Base-by-base conservation (phyloP, 2,329 filamentous ascomycete species). In the Apiospora marii region DNA sequence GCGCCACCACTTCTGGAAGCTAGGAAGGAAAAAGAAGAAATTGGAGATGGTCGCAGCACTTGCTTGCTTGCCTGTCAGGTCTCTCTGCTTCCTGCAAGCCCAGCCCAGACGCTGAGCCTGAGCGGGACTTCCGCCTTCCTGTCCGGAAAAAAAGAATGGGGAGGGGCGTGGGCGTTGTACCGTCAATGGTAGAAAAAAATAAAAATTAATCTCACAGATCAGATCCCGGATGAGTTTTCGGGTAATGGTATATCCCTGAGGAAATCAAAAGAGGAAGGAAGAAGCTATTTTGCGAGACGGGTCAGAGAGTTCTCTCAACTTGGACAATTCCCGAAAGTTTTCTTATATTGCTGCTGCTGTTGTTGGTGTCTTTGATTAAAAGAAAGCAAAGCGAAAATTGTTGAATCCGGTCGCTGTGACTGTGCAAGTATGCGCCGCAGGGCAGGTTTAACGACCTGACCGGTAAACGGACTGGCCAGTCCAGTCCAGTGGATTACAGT, bases 241-340 rank as follows among this genome's bases (percentile, higher is more conserved):
- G 58, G 30, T 64, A 64, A 64, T 64, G 58, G 58, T n/a, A 64
- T 64, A 64, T 41, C 58, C 58, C 58, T 37, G 53, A 16, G 27
- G 30, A 37, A 37, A 14, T 30, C 6, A 34, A 22, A 34, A 24
- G 6, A n/a, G n/a, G 53, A 19, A n/a, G 34, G 58, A 64, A 41
- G 58, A 64, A 64, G 34, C 58, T 41, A 34, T 41, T 41, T 41
- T 64, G 58, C 34, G 34, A 64, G 34, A 64, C 34, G 58, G 58
- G 58, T 41, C 58, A 64, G 58, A 41, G 58, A 64, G 58, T 64
- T 64, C 34, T 30, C 58, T 30, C 58, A 41, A 64, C 41, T 27
- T 68, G 41, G 67, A 46, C n/a, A 68, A 68, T 22, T 68, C 24
- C 27, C 43, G 67, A 68, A 68, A 68, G 67, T 68, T 68, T 68